Conservation (phyloP, 1,284 basidiomycete genomes). For the Ustilago vetiveriae region DNA sequence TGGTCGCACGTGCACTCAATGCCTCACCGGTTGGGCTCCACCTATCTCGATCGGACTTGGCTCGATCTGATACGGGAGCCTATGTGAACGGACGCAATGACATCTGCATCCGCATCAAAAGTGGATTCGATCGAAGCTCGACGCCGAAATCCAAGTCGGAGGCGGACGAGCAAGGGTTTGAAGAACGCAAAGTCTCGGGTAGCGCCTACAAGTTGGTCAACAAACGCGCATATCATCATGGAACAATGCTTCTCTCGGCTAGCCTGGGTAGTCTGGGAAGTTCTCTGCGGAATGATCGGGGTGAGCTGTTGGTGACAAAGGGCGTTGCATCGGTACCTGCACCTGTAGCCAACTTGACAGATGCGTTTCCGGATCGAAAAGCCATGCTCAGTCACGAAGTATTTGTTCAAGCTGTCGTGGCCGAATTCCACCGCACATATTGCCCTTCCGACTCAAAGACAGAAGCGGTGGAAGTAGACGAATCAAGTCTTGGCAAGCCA, state of each 20-base stretch:
- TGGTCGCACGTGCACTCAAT: slow-evolving; percentile 82
- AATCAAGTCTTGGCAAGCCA: slow-evolving; percentile 2
- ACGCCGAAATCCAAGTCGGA: slow-evolving; percentile 10
- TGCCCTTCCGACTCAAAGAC: neutral
- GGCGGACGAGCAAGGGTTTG: slow-evolving; percentile 15
- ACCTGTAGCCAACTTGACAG: slow-evolving; percentile 83
- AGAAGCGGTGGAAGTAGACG: slow-evolving; percentile 30
- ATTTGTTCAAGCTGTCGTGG: slow-evolving; percentile 79
- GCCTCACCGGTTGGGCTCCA: slow-evolving; percentile 64
- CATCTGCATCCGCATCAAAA: slow-evolving; percentile 65
- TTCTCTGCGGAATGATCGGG: slow-evolving; percentile 74
- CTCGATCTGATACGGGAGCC: slow-evolving; percentile 25
- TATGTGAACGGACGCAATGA: slow-evolving; percentile 90
- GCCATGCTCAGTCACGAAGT: slow-evolving; percentile 73
- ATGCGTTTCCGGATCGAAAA: slow-evolving; percentile 69
- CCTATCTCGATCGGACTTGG: slow-evolving; percentile 4
- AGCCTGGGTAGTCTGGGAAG: slow-evolving; percentile 51
- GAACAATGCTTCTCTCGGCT: slow-evolving; percentile 88
- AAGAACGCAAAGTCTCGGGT: slow-evolving; percentile 80
- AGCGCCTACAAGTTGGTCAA: slow-evolving; percentile 96
- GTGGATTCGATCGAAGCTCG: slow-evolving; percentile 75
- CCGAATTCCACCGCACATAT: slow-evolving; percentile 78
- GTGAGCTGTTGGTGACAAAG: slow-evolving; percentile 78
- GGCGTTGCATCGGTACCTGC: slow-evolving; percentile 91
- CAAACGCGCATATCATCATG: slow-evolving; percentile 93